Evolutionary conservation across 2,329 filamentous ascomycete genomes (phyloP), one percentile per base, ranked within the genome.

Genomic region (Colletotrichum tamarilloi): DNA sequence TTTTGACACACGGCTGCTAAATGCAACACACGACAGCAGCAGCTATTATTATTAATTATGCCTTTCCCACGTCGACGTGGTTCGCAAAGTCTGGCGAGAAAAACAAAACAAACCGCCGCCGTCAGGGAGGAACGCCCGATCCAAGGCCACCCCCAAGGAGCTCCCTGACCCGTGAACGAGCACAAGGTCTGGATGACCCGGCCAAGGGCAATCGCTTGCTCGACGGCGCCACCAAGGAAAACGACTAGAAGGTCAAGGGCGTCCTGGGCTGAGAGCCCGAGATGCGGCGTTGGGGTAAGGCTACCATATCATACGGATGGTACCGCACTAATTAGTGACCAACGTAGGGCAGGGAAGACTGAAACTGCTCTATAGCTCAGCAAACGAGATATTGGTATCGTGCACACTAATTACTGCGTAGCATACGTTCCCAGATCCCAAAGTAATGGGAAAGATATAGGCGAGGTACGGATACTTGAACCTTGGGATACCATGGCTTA

Each of bases 211-310:
- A 30, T 9, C 52, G 24, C 52, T 35, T 12, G 24, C 52, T 57
- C 62, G 52, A 46, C 52, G 35, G 52, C 35, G 62, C 62, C 52
- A 46, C 53, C 62, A 32, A 57, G 11, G 52, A 65, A 57, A 35
- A 57, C 62, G 22, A 57, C 62, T 57, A 65, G 62, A 65, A 65
- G 62, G 24, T n/a, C 32, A 57, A 65, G 62, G 32, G n/a, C 32
- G 53, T 32, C 42, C 49, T 65, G 32, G 35, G 35, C 62, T 57
- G 32, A 55, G 62, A 19, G 24, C 19, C 52, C 56, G 32, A 55
- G 62, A 19, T 57, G 52, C 35, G 35, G 24, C 32, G 8, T 46
- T 24, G 32, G 22, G 22, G n/a, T 24, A 52, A 62, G 19, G 26
- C n/a, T 19, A 55, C n/a, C 46, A 35, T 55, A 32, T 24, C 38